Base-by-base conservation (phyloP, 2,329 filamentous ascomycete species). In the Sporothrix pseudoabietina region DNA sequence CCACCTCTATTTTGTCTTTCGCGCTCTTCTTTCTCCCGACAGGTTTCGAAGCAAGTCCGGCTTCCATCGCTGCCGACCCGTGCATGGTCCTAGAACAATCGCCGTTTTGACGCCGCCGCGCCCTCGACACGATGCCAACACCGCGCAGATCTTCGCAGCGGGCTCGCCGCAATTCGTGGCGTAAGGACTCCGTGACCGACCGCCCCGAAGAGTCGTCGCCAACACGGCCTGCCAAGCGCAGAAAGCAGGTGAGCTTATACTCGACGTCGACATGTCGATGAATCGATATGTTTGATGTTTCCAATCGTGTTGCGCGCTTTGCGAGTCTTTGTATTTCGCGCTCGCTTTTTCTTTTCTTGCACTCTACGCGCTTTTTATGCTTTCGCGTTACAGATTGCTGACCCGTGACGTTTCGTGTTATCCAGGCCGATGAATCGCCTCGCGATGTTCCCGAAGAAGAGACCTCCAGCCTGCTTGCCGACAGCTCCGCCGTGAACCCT, bases 201-300 rank as follows among this genome's bases (percentile, higher is more conserved):
- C 77, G 77, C 54, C 77, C 76, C 69, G 84, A 87, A 59, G 84
- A 86, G 65, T 88, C 88, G 35, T 90, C 89, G 4, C 88, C 89
- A 16, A 87, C 85, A 74, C 86, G 88, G 71, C 88, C 89, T n/a
- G 82, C 85, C 12, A 91, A 91, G 83, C 88, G 89, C 78, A 87
- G 89, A 82, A 90, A 86, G 83, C 89, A 87, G 85, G 87, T 88
- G 80, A 66, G 80, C 26, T 57, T 14, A 39, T 19, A n/a, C 35
- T 22, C 26, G n/a, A n/a, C 52, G 30, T 26, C 52, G 52, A 22
- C n/a, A 14, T 12, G 14, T 14, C 44, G 14, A 49, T 16, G 44
- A 4, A 12, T 49, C 44, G 14, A 49, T 16, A 14, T 19, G 14
- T 49, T 19, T 19, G 14, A 49, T 49, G 44, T 49, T 49, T 19